Percentiles rank a stretch among this genome's conserved stretches.
Conservation (phyloP, 495 filamentous ascomycete genomes). For the Extremus antarcticus region DNA sequence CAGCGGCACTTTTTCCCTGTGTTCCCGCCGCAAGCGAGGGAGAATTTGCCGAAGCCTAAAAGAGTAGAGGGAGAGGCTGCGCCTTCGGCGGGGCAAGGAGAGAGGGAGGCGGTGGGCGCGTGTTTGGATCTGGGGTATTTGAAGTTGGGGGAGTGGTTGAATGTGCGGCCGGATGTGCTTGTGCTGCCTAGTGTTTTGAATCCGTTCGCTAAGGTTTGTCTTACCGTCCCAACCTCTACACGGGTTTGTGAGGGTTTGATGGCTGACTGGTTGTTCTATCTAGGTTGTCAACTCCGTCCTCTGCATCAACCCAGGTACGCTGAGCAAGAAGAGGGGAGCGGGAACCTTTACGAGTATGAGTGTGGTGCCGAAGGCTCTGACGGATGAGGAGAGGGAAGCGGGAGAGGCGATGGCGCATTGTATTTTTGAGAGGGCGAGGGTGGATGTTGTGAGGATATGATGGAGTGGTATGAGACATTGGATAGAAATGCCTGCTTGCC, state of each 20-base stretch:
- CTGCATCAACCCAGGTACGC: constrained; percentile 74
- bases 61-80: constrained; percentile 11
- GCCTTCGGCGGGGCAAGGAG: constrained; percentile 41
- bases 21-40: constrained; percentile 64
- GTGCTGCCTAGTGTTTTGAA: constrained; percentile 73
- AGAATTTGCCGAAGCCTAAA: constrained; percentile 46
- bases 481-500: no score
- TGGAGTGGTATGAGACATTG: not conserved
- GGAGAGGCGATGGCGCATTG: constrained; percentile 55
- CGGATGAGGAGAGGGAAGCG: constrained; percentile 44
- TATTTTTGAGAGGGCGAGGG: constrained; percentile 70
- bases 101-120: constrained; percentile 53
- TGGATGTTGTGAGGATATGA: constrained; percentile 67
- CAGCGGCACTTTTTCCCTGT: constrained; percentile 85
- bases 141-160: constrained; percentile 83
- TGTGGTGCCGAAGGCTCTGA: constrained; percentile 51
- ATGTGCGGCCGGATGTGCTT: constrained; percentile 72
- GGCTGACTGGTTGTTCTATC: not conserved
- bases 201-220: constrained; percentile 72
- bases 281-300: constrained; percentile 78
- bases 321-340: constrained; percentile 70
- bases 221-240: no score
- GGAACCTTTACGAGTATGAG: constrained; percentile 74
- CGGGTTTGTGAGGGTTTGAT: not conserved
- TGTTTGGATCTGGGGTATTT: constrained; percentile 74